Evolutionary conservation across 768 basidiomycete species (phyloP).

Genomic region (Neoboletus brunneissimus): DNA sequence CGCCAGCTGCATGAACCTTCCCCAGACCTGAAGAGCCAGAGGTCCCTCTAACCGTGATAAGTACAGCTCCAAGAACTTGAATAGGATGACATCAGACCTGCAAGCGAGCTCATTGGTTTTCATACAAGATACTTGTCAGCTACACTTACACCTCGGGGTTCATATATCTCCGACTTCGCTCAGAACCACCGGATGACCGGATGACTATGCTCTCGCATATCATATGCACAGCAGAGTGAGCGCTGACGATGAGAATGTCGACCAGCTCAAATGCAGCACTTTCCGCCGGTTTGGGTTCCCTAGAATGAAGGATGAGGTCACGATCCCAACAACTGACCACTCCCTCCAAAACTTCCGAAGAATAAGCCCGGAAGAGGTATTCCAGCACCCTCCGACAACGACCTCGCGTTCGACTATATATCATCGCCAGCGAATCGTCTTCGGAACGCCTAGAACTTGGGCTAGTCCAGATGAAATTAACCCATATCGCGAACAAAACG

Average conservation of each 20-base stretch:
- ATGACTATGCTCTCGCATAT: conserved; percentile 77
- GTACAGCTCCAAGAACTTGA: conserved; percentile 88
- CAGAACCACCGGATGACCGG: conserved; percentile 54
- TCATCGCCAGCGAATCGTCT: conserved; percentile 65
- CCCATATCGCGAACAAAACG: conserved; percentile 77
- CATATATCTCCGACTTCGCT: conserved; percentile 57
- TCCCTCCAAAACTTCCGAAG: conserved; percentile 80
- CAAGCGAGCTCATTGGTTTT: conserved; percentile 3
- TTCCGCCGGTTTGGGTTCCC: conserved; percentile 40
- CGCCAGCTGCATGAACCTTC: conserved; percentile 67
- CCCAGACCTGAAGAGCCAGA: conserved; percentile 91
- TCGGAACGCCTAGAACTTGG: conserved; percentile 48
- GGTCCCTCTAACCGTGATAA: conserved; percentile 82
- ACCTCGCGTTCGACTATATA: conserved; percentile 61
- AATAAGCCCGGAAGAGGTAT: conserved; percentile 77
- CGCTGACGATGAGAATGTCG: conserved; percentile 78
- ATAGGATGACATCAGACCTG: conserved; percentile 71
- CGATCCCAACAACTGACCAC: conserved; percentile 80
- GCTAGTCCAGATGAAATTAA: conserved; percentile 49
- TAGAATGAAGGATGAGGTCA: conserved; percentile 44
- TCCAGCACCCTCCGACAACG: conserved; percentile 81
- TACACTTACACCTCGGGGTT: conserved; percentile 65
- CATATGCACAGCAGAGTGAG: conserved; percentile 85
- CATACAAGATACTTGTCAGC: not conserved
- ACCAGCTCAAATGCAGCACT: conserved; percentile 75